Base-by-base conservation (phyloP, 2,329 filamentous ascomycete species). In the Exophiala lecanii-corni region DNA sequence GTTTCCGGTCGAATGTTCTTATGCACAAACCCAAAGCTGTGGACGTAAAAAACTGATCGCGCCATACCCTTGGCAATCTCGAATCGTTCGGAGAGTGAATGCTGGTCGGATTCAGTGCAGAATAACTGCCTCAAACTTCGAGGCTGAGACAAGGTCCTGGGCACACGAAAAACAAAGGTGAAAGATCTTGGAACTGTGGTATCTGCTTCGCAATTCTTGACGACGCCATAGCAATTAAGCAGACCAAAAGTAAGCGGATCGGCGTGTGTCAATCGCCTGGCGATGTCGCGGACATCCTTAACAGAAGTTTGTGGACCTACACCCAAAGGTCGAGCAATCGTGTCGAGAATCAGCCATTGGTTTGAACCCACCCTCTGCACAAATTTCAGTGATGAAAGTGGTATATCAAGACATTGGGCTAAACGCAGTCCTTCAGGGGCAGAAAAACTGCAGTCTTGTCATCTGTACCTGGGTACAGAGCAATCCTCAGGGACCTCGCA, bases 1-100 rank as follows among this genome's bases (percentile, higher is more conserved):
- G 56, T 62, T 39, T 65, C 61, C 1, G 62, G 59, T 9, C 61
- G 56, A 23, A 65, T 59, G 28, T 58, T 59, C 38, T 66, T 66
- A 45, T 65, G 62, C 0, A 65, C 62, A 34, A 65, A 60, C 1
- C 49, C 48, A 4, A 46, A 28, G 1, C 50, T 50, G 39, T 64
- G 60, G 3, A 63, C 40, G 37, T 48, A 64, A 13, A 53, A 48
- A 0, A 64, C 45, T 9, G 60, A 55, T 16, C 41, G 53, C 1
- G 58, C 55, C 7, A 66, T 5, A 12, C 17, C 12, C n/a, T 32
- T 32, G 12, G 30, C 30, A 6, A 32, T 5, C 5, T 32, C n/a
- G 5, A 32, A 6, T 12, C 30, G 30, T 7, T 32, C n/a, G 5
- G 6, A 13, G 5, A 32, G n/a, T 6, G 30, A 5, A 13, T 13